phyloP scores from a whole-genome alignment of 2,329 filamentous ascomycete genomes.

The Grosmannia serpens region DNA sequence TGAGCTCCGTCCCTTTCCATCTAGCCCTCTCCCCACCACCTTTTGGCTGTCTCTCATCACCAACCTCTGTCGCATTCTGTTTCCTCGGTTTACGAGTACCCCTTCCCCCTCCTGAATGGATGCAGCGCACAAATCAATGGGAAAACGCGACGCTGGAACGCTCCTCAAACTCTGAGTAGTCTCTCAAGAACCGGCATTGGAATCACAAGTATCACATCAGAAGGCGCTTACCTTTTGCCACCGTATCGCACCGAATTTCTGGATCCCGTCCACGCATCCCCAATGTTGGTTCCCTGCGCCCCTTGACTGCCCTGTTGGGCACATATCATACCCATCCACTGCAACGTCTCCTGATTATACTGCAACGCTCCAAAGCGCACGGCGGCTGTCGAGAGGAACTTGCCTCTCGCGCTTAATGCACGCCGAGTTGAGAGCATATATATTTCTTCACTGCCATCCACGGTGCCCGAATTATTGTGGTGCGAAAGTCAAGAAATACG shows the following conservation, averaged over 20 bases:
- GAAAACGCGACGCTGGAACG: neutral
- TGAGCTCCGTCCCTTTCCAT: too few relatives aligned
- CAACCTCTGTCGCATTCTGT: neutral
- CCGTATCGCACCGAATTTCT: neutral
- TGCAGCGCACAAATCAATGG: neutral
- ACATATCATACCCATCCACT: neutral
- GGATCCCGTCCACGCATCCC: neutral
- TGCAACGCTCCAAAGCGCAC: neutral
- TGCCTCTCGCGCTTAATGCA: neutral
- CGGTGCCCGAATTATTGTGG: neutral
- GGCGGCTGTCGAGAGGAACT: neutral
- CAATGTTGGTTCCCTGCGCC: neutral
- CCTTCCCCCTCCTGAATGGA: neutral
- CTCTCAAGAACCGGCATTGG: neutral
- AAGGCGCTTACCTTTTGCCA: conserved; percentile 4
- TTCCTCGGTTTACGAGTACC: neutral
- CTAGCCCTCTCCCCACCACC: neutral
- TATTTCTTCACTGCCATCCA: neutral
- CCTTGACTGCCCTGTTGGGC: neutral
- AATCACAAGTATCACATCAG: conserved; percentile 5
- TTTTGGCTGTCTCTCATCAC: neutral
- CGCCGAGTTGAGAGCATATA: neutral
- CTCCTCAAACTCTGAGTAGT: neutral
- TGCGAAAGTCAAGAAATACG: too few relatives aligned
- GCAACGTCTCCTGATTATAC: neutral